Evolutionary conservation across 257 asterid species (phyloP).

Genomic region (Primulina tabacum): DNA sequence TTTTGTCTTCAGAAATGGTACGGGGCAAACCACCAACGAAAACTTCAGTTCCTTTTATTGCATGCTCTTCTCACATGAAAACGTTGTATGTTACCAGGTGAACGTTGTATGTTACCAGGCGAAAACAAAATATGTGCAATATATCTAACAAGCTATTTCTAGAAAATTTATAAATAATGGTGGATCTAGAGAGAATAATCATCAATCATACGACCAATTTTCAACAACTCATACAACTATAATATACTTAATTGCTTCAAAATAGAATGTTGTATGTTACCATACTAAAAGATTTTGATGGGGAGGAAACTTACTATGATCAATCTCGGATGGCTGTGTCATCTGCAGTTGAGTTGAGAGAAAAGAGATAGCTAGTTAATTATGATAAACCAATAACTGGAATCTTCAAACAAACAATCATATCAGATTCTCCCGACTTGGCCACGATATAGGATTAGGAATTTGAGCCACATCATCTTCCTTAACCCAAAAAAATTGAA

Average conservation of each 20-base stretch:
- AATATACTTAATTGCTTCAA: background rate
- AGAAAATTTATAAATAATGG: background rate
- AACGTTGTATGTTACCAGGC: constrained; percentile 1
- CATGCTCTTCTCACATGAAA: constrained; percentile 29
- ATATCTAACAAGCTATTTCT: background rate
- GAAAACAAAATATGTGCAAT: background rate
- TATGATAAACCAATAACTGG: background rate
- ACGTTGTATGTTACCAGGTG: constrained; percentile 2
- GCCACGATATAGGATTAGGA: background rate
- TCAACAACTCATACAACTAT: background rate
- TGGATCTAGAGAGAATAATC: constrained; percentile 19
- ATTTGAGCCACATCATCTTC: background rate
- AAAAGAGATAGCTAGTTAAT: constrained; percentile 6
- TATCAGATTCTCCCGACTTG: background rate
- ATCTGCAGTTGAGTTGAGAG: constrained; percentile 32
- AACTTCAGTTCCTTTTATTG: constrained; percentile 61
- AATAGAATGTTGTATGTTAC: background rate
- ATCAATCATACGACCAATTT: constrained; percentile 7
- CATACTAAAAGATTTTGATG: background rate
- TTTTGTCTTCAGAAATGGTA: constrained; percentile 54
- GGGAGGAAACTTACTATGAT: constrained; percentile 26
- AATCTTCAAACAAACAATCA: background rate
- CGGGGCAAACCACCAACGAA: constrained; percentile 83
- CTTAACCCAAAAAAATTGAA: background rate
- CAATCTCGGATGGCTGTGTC: constrained; percentile 35